Evolutionary conservation across 306 rosid species (phyloP), one percentile per base, ranked within the genome.

Genomic region (Medicago lupulina): DNA sequence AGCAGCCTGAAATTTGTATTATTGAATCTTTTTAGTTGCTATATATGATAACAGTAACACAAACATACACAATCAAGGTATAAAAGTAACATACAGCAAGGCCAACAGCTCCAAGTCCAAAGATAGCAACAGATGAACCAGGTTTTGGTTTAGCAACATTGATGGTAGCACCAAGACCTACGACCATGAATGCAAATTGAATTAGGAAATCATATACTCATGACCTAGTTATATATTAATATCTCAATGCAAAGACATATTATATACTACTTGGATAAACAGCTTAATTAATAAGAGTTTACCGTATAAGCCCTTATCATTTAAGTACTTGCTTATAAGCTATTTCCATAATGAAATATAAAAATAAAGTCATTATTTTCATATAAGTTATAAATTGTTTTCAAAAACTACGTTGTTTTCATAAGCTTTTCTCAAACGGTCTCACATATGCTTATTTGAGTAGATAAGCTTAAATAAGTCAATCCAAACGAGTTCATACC

Each of bases 21-120:
- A 34, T 53, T 53, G 25, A 0, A 4, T 8, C 59, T 16, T 53
- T 53, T 53, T 4, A 18, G 7, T 12, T 21, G 9, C 64, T 11
- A 58, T 28, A 28, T 28, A 28, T 58, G 6, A 5, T 11, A 58
- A 12, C 8, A 2, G 16, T n/a, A 57, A 10, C 23, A 21, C 14
- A 19, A 8, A 12, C 17, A 6, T 17, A 12, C 36, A 11, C 36
- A 57, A 5, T 12, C 4, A 59, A 2, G 40, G 5, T 12, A 6
- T 25, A 7, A 41, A 31, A 74, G 43, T 7, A 71, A 75, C 97
- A 87, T 83, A 91, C 98, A 31, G 97, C 91, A 67, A 93, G 96
- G 36, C 98, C 98, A 70, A 93, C 96, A 53, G 97, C 98, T 16
- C 98, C 98, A 43, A 91, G 84, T 62, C 98, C 97, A 28, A 94